Evolutionary conservation across 108 stramenopile genomes (phyloP).

Genomic region (Cylindrotheca closterium): DNA sequence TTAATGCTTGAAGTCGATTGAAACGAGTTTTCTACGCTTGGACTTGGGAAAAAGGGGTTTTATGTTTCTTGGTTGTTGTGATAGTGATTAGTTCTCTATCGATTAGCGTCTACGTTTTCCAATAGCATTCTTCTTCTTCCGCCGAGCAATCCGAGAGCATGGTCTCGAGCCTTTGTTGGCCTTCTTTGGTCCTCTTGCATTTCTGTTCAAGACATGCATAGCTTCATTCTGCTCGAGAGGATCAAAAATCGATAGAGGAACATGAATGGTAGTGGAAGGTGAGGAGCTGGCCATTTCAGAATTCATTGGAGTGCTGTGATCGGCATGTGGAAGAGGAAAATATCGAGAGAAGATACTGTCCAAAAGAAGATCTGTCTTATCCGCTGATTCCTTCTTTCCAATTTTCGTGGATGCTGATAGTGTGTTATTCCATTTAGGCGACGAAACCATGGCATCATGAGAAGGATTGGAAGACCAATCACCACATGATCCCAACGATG

Average conservation of each 20-base stretch:
- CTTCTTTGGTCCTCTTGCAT: conserved; percentile 59
- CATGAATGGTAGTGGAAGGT: too few species aligned
- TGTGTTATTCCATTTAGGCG: too few species aligned
- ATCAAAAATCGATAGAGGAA: neutral
- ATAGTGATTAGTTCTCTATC: too few species aligned
- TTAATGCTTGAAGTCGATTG: neutral
- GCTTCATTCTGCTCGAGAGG: neutral
- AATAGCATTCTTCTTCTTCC: conserved; percentile 46
- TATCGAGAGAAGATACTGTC: neutral
- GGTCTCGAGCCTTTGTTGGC: conserved; percentile 73
- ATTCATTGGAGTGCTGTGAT: too few species aligned
- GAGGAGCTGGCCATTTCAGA: too few species aligned
- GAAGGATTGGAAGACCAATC: too few species aligned
- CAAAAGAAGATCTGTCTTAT: neutral
- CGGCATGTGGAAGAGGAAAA: neutral
- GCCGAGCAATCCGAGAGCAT: conserved; percentile 57
- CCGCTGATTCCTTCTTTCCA: too few species aligned
- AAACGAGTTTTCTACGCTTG: neutral
- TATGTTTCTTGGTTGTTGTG: neutral
- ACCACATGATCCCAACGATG: too few species aligned
- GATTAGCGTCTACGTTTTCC: conserved; percentile 39
- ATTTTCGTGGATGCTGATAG: too few species aligned
- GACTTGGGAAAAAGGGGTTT: neutral
- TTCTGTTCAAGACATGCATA: conserved; percentile 63
- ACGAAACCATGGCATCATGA: too few species aligned